phyloP scores from a whole-genome alignment of 768 basidiomycete genomes.

The Boletus rufocinnamomeus region DNA sequence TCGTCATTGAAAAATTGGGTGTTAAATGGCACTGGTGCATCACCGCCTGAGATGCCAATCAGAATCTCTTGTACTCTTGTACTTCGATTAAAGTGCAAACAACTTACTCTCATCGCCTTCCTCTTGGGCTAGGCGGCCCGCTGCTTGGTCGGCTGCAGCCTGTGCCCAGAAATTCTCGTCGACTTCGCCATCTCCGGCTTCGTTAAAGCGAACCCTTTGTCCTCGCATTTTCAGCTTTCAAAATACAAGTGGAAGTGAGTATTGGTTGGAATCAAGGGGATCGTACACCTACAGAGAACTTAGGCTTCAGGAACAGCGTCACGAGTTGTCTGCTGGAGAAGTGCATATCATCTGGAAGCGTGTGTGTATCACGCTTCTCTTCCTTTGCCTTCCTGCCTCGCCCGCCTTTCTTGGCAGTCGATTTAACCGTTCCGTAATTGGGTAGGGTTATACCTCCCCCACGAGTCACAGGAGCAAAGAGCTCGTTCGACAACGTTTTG shows the following conservation, averaged over 20 bases:
- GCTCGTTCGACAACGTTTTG: constrained; percentile 63
- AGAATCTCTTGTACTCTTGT: not conserved
- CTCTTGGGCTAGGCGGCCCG: constrained; percentile 51
- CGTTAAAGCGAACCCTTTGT: constrained; percentile 53
- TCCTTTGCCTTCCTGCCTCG: constrained; percentile 50
- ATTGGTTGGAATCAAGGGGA: constrained; percentile 1
- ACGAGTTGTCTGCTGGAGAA: constrained; percentile 90
- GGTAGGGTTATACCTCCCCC: constrained; percentile 70
- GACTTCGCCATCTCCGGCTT: constrained; percentile 79
- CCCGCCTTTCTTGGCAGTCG: constrained; percentile 35
- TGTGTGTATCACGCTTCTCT: constrained; percentile 73
- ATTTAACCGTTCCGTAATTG: constrained; percentile 42
- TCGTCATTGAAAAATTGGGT: constrained; percentile 98
- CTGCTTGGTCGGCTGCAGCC: constrained; percentile 83
- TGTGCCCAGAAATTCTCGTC: constrained; percentile 98
- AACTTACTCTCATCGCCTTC: constrained; percentile 65
- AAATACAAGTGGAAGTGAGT: constrained; percentile 1
- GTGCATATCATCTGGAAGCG: constrained; percentile 96
- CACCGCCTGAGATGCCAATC: constrained; percentile 38
- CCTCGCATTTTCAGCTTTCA: constrained; percentile 87
- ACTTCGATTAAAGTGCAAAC: not conserved
- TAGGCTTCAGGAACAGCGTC: constrained; percentile 93
- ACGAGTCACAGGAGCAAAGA: constrained; percentile 78
- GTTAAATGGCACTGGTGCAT: constrained; percentile 74
- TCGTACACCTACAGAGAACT: constrained; percentile 71